Evolutionary conservation across 2,329 filamentous ascomycete species (phyloP), one percentile per base, ranked within the genome.

Genomic region (Arachnomyces sp.): DNA sequence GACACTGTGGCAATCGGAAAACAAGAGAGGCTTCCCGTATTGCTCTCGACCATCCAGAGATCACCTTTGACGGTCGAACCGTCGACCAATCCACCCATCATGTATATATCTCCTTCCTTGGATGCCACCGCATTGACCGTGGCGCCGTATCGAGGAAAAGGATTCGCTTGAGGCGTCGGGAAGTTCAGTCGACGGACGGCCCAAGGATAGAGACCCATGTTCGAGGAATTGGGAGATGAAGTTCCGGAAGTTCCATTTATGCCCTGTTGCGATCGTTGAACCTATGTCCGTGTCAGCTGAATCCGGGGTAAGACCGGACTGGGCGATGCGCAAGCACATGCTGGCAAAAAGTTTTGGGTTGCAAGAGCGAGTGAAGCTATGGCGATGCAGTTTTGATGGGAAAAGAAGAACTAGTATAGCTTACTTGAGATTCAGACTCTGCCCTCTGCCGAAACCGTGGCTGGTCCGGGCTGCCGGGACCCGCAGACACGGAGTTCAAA

Each of bases 41-140:
- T 88, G 45, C 88, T 86, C 63, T 98, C 92, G 34, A 96, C 84
- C 80, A 96, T 84, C 93, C 93, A 98, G 34, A 98, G 66, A 66
- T 98, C 92, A 35, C 92, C 92, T 60, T 95, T 95, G 33, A 96
- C 92, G 2, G 87, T 95, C 29, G 88, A 86, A 51, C 90, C 90
- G 57, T 94, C 90, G 54, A 98, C 90, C 45, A 98, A 68, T 37
- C 92, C 92, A 47, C 92, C 92, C 89, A 98, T 96, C 57, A 98
- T 75, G 57, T 96, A 98, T 42, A 98, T 85, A 53, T 94, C 87
- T 44, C 93, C 93, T 64, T 98, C 92, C 66, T 96, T 96, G 30
- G 89, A 95, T 16, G 89, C 85, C 12, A 84, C 75, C 1, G 88
- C 78, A 62, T 98, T 98, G 61, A 95, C 90, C 5, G 93, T 92